Base-by-base conservation (phyloP, 257 asterid species). In the Dorcoceras hygrometricum region DNA sequence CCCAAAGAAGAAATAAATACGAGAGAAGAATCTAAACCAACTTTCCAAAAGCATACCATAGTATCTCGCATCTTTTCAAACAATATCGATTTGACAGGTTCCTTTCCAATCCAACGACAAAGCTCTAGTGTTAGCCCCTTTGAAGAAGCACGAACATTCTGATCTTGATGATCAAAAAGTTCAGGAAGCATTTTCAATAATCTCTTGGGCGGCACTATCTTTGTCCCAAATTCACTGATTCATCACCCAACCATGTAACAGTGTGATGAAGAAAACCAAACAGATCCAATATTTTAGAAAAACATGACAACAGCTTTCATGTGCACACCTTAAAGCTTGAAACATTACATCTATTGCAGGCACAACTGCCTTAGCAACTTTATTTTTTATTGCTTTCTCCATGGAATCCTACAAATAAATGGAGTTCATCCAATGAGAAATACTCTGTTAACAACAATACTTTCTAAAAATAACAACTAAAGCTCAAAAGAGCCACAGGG, bases 271-370 rank as follows among this genome's bases (percentile, higher is more conserved):
- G 54, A 62, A 71, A 16, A 57, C 55, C 34, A 75, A 66, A 60
- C 31, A 56, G 62, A 63, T 12, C 54, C 65, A 29, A 4, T 50
- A 27, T 58, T 51, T 56, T 12, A 36, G 51, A 18, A 62, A 57
- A 32, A 22, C 62, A 20, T 23, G 26, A 50, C 19, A 55, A 74
- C 70, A 71, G 59, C 51, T 65, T 71, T 56, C 55, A 65, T 55
- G 63, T 65, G 65, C 82, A 34, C 72, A 94, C 99, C 99, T 94
- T 73, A 94, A 78, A 64, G 98, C 98, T 83, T 85, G 96, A 86
- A 94, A 94, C 99, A 90, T 94, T 82, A 94, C 99, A 83, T 94
- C 99, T 70, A 94, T 81, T 20, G 99, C 99, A 69, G 99, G 99
- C 46, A 94, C 99, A 70, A 94, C 99, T 39, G 99, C 96, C 77